Percentiles rank a stretch among this genome's conserved stretches.
phyloP scores from a whole-genome alignment of 306 rosid species.

The Albizia julibrissin region DNA sequence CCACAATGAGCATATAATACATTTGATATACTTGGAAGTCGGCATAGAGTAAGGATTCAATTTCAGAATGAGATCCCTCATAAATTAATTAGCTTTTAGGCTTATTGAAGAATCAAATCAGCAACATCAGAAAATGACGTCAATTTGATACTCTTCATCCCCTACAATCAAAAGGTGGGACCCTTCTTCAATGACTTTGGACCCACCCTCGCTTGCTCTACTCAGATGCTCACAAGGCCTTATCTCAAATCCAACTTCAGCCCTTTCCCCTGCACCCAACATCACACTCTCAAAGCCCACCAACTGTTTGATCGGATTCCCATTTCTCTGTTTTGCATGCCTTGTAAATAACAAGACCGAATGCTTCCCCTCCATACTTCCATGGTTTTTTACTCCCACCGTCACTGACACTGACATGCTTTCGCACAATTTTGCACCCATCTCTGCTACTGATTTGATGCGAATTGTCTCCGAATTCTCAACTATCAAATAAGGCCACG shows the following conservation, averaged over 20 bases:
- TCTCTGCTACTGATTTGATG: conserved; percentile 59
- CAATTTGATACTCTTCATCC: conserved; percentile 67
- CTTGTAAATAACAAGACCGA: conserved; percentile 64
- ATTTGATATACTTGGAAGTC: background rate
- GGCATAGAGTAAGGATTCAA: background rate
- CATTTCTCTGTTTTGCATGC: conserved; percentile 38
- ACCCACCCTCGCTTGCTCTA: conserved; percentile 72
- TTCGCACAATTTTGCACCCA: conserved; percentile 55
- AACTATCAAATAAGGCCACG: conserved; percentile 42
- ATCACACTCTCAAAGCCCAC: conserved; percentile 67
- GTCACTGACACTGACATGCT: conserved; percentile 51
- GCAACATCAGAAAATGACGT: conserved; percentile 50
- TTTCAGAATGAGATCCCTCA: conserved; percentile 8
- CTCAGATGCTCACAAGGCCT: conserved; percentile 83
- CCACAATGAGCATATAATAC: conserved; percentile 12
- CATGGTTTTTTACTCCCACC: conserved; percentile 60
- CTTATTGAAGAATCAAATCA: conserved; percentile 30
- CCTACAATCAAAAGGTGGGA: conserved; percentile 70
- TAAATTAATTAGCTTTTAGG: background rate
- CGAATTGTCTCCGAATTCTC: conserved; percentile 49
- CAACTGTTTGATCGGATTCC: conserved; percentile 66
- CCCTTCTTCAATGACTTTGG: conserved; percentile 76
- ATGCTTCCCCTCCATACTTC: conserved; percentile 79
- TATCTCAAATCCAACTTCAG: conserved; percentile 55
- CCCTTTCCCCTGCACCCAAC: conserved; percentile 61